A percentile compares a stretch with the other conserved stretches of the same genome.
Conservation (phyloP, 768 basidiomycete genomes). For the Boletus bicolor region DNA sequence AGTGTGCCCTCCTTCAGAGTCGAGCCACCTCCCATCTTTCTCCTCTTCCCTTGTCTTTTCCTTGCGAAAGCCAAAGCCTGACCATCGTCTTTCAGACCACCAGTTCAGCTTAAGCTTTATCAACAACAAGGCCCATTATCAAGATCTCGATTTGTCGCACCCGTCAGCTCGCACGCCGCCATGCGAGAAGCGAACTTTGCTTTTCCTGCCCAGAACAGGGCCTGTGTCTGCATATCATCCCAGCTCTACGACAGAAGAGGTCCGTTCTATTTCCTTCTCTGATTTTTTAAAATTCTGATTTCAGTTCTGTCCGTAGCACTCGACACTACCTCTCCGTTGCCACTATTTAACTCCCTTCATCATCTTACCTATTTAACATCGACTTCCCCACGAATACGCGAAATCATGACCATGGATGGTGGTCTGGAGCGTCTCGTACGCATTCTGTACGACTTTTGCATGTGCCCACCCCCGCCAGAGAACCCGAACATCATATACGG, state of each 20-base stretch:
- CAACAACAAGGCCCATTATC: conserved; percentile 2
- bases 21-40: conserved; percentile 16
- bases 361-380: conserved; percentile 96
- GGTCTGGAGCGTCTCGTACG: conserved; percentile 94
- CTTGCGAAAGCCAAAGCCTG: not conserved
- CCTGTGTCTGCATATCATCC: conserved; percentile 90
- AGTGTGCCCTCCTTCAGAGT: conserved; percentile 13
- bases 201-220: conserved; percentile 92
- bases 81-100: not conserved
- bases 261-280: conserved; percentile 35
- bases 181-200: conserved; percentile 97
- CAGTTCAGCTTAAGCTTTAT: not conserved
- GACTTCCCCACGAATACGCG: conserved; percentile 94
- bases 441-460: conserved; percentile 85
- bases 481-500: conserved; percentile 76
- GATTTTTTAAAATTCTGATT: not conserved
- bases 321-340: conserved; percentile 56
- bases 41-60: conserved; percentile 3
- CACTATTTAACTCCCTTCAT: conserved; percentile 89
- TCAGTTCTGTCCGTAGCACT: conserved; percentile 35
- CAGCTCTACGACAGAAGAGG: conserved; percentile 95
- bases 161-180: conserved; percentile 20
- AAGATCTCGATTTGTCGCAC: conserved; percentile 19
- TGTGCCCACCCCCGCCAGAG: conserved; percentile 78
- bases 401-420: conserved; percentile 97